Evolutionary conservation across 75 land plant genomes (phyloP).

Genomic region (Larix kaempferi): DNA sequence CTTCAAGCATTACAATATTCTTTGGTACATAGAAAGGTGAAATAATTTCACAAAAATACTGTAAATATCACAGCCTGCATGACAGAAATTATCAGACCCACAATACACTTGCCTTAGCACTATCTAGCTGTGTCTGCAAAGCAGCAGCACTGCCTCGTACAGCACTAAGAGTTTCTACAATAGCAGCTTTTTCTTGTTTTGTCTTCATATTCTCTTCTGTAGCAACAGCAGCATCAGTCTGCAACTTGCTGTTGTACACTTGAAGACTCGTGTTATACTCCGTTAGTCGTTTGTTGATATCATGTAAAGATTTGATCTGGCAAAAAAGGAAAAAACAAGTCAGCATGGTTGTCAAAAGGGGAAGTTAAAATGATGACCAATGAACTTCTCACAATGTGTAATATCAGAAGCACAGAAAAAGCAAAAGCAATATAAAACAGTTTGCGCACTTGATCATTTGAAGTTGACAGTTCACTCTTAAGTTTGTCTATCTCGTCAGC

Average conservation of each 20-base stretch:
- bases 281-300: slow-evolving; percentile 27
- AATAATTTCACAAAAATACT: background rate
- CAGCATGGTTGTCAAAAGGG: background rate
- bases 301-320: slow-evolving; percentile 26
- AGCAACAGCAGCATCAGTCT: slow-evolving; percentile 29
- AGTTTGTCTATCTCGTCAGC: slow-evolving; percentile 20
- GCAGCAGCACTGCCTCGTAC: slow-evolving; percentile 23
- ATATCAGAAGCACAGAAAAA: background rate
- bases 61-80: background rate
- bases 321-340: background rate
- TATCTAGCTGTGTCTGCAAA: slow-evolving; percentile 32
- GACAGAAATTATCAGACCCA: no score
- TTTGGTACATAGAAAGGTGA: background rate
- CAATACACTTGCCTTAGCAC: slow-evolving; percentile 17
- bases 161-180: slow-evolving; percentile 29
- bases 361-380: background rate
- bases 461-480: slow-evolving; percentile 12
- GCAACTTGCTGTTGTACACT: slow-evolving; percentile 32
- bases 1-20: background rate
- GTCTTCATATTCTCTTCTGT: slow-evolving; percentile 36
- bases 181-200: slow-evolving; percentile 32
- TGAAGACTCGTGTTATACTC: slow-evolving; percentile 38
- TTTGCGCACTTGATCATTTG: slow-evolving; percentile 16
- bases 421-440: background rate
- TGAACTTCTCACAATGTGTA: background rate